phyloP scores from a whole-genome alignment of 2,329 filamentous ascomycete genomes.

The Exophiala mesophila region DNA sequence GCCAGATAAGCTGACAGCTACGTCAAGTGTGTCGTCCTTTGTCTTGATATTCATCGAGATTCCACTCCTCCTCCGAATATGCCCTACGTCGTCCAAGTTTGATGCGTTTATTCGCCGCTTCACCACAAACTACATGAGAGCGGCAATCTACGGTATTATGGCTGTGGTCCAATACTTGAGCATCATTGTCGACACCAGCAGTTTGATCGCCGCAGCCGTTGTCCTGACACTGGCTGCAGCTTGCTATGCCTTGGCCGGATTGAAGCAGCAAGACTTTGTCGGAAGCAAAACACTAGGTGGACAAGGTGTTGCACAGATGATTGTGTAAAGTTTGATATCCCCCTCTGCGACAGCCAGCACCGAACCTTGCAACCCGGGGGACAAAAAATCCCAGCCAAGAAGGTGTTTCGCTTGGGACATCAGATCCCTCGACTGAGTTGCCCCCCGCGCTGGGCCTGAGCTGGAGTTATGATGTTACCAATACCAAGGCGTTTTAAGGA shows the following conservation, averaged over 20 bases:
- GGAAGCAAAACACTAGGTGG: constrained; percentile 92
- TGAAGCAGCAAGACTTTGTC: constrained; percentile 44
- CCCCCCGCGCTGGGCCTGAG: too few relatives aligned
- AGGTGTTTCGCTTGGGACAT: too few relatives aligned
- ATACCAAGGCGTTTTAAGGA: too few relatives aligned
- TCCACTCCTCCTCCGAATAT: constrained; percentile 92
- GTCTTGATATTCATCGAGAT: constrained; percentile 83
- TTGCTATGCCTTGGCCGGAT: constrained; percentile 61
- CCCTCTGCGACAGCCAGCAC: too few relatives aligned
- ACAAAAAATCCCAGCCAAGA: too few relatives aligned
- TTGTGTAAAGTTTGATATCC: constrained; percentile 24
- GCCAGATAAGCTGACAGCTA: constrained; percentile 2
- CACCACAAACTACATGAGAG: constrained; percentile 93
- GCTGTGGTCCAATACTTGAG: constrained; percentile 80
- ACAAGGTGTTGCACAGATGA: constrained; percentile 47
- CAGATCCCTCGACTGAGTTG: too few relatives aligned
- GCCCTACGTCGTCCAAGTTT: constrained; percentile 86
- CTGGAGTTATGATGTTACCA: too few relatives aligned
- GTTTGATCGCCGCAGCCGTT: constrained; percentile 80
- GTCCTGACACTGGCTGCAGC: constrained; percentile 69
- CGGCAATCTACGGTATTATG: constrained; percentile 78
- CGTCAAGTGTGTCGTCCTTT: constrained; percentile 60
- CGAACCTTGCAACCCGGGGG: too few relatives aligned
- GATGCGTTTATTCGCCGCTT: constrained; percentile 85
- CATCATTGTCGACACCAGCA: constrained; percentile 59